phyloP scores from a whole-genome alignment of 257 asterid species.

The Lycium barbarum region DNA sequence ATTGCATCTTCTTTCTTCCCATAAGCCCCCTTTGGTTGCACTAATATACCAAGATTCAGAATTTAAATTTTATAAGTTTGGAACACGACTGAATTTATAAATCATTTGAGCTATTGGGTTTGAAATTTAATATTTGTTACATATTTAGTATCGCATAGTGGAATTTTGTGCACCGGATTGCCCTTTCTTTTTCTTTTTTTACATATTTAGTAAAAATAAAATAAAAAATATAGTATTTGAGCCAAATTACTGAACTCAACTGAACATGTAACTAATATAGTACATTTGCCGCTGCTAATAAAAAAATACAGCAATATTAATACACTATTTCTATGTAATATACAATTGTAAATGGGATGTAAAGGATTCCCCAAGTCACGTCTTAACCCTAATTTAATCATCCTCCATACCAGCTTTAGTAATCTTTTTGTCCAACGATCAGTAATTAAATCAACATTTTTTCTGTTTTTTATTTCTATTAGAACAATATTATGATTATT shows the following conservation, averaged over 20 bases:
- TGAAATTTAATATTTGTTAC: not conserved
- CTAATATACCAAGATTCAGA: fast-evolving
- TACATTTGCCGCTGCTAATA: not conserved
- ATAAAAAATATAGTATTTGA: fast-evolving
- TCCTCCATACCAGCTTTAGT: conserved; percentile 9
- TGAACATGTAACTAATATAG: not conserved
- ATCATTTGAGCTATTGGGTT: too few species aligned
- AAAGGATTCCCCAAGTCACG: conserved; percentile 59
- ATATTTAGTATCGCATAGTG: not conserved
- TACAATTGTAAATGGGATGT: conserved; percentile 43
- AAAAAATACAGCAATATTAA: conserved; percentile 27
- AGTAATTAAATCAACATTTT: not conserved
- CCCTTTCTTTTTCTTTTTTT: too few species aligned
- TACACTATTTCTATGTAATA: conserved; percentile 41
- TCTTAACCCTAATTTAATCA: conserved; percentile 35
- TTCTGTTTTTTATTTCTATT: not conserved
- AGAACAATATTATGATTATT: not conserved
- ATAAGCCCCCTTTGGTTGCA: conserved; percentile 33
- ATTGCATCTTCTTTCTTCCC: conserved; percentile 8
- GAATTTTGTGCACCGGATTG: too few species aligned
- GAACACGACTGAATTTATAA: too few species aligned
- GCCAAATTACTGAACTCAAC: not conserved
- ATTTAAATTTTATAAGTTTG: not conserved
- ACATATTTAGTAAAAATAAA: not conserved
- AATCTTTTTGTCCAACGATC: not conserved